Base-by-base conservation (phyloP, 306 rosid species). In the Cucurbita ficifolia region DNA sequence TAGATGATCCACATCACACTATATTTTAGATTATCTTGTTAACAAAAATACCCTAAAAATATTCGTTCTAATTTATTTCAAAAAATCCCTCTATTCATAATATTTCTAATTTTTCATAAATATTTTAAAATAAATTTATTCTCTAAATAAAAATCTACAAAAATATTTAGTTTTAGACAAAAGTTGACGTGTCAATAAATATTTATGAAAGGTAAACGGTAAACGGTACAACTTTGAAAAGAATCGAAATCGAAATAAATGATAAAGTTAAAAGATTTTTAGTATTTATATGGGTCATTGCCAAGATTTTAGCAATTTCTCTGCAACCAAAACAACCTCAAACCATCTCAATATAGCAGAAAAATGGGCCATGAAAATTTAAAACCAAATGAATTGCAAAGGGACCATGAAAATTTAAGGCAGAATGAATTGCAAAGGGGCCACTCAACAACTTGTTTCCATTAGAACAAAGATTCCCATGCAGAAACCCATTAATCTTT, bases 371-470 rank as follows among this genome's bases (percentile, higher is more conserved):
- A 64, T 10, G 10, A 43, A 61, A 61, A 61, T 61, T 61, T 17
- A 61, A 17, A 36, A 10, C 18, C 46, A 61, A 39, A 61, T 61
- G 19, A 61, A 16, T 61, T 38, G 45, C 3, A 61, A 4, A 1
- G 7, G 22, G 48, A 3, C 33, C 33, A 29, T 29, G 51, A 46
- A 46, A 46, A 46, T 46, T 46, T 5, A 46, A 46, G 13, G 13
- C 17, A 14, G 13, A 46, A 64, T 64, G 24, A 64, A 18, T 40
- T 18, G 33, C 5, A 64, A 5, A 3, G 9, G 35, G 52, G 7
- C 72, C 72, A 65, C 72, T 65, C 72, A 65, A 18, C 72, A 19
- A 65, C 53, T 42, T 43, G 36, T 65, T 65, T 19, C 72, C 33
- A 65, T 43, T 43, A 18, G 72, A 65, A 65, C 53, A 19, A 43